Evolutionary conservation across 441 rosid species (phyloP), one percentile per base, ranked within the genome.

Genomic region (Metrosideros polymorpha): DNA sequence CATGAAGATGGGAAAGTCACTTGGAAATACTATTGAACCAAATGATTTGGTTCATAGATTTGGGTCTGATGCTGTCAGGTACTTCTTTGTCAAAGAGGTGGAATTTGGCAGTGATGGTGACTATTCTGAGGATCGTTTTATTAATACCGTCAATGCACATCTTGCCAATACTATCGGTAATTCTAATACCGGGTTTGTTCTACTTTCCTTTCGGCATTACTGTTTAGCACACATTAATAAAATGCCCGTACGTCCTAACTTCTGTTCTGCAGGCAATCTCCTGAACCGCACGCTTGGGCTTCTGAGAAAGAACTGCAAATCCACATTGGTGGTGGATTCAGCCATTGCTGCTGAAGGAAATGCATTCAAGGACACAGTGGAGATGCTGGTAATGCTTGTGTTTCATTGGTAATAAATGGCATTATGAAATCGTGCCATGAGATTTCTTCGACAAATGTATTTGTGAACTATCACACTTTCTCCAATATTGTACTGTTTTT

Each of bases 1-100:
- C 85, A 90, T 95, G 98, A 96, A 97, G 96, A 97, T 97, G 99
- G 99, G 99, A 75, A 97, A 97, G 89, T 95, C 99, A 6, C 91
- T 97, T 53, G 99, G 99, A 56, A 97, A 96, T 84, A 95, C 99
- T 15, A 87, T 95, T 83, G 99, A 97, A 88, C 99, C 99, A n/a
- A 93, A 93, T 84, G 95, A 96, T 83, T 84, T 97, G 92, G 96
- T 96, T 90, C 91, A 89, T 76, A 97, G 89, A 88, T 97, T 96
- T 89, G 98, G 99, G 32, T 85, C 95, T 83, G 99, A 96, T 85
- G 99, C 99, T 12, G 96, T 97, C 79, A 92, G 99, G 89, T 96
- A 97, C 90, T 97, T 97, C 94, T 95, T 96, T 90, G 92, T 96
- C 82, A 91, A 94, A 82, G 97, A 97, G 91, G 97, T 97, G 71